Base-by-base conservation (phyloP, 2,329 filamentous ascomycete species). In the Ceratocystis eucalypticola region DNA sequence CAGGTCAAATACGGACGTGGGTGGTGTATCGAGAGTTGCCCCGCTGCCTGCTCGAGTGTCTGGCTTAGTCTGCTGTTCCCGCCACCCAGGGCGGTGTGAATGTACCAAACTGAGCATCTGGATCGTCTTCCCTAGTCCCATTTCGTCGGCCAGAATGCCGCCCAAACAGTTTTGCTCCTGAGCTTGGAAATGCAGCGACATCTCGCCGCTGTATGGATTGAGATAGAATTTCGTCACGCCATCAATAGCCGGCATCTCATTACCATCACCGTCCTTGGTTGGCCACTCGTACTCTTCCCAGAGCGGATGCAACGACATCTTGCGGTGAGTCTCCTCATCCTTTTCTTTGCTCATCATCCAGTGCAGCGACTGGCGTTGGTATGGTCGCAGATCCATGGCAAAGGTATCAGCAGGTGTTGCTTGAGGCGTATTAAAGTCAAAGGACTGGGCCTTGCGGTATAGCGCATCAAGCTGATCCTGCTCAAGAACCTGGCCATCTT, bases 221-320 rank as follows among this genome's bases (percentile, higher is more conserved):
- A 97, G 88, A 71, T 96, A 99, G 72, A 99, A 99, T 68, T 83
- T 84, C 5, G 25, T 75, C 70, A 91, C 85, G 2, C 81, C 84
- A 8, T 84, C 78, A 6, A 94, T 80, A 20, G 74, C 72, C 0
- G 88, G 86, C 10, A 96, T 73, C 4, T 88, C 83, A 53, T 88
- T 84, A 70, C 94, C 92, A 70, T 97, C 89, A 46, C 88, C 86
- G 75, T 99, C 94, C 73, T 92, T 91, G 0, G 79, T 78, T 0
- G 94, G 94, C 91, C 92, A 99, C 1, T 78, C 74, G 71, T 99
- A 99, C 73, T 97, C 90, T 76, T 99, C 94, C 94, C 94, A 99
- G 0, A 99, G 76, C 0, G 94, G 94, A 75, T 99, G 92, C 90
- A 99, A 96, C 0, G 91, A 96, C 3, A 80, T 79, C 71, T 92